phyloP scores from a whole-genome alignment of 768 basidiomycete genomes.

The Rubroboletus pulcherrimus region DNA sequence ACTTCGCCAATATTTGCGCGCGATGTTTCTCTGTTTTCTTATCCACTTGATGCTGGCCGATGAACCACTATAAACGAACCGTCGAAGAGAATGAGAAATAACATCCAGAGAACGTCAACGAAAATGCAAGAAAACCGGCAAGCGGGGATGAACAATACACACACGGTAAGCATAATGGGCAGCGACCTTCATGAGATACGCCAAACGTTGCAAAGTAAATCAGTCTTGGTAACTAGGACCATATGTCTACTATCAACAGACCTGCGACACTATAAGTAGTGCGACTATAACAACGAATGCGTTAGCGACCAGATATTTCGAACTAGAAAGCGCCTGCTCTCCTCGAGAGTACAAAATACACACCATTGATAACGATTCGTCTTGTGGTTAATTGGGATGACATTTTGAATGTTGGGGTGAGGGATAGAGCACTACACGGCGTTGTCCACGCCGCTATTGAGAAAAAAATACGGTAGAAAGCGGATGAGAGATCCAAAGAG shows the following conservation, averaged over 20 bases:
- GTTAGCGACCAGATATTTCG: constrained; percentile 7
- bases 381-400: constrained; percentile 35
- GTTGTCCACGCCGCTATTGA: background rate
- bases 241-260: constrained; percentile 23
- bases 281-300: constrained; percentile 38
- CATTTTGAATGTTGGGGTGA: constrained; percentile 8
- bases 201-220: background rate
- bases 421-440: background rate
- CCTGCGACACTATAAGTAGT: constrained; percentile 50
- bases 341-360: constrained; percentile 1
- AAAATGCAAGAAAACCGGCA: background rate
- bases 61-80: constrained; percentile 51
- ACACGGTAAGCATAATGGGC: constrained; percentile 74
- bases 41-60: constrained; percentile 50
- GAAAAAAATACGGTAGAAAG: background rate
- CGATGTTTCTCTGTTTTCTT: constrained; percentile 68
- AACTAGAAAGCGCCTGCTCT: background rate
- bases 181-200: constrained; percentile 53
- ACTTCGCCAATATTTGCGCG: constrained; percentile 60
- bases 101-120: background rate
- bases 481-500: background rate
- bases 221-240: background rate
- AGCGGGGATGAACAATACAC: constrained; percentile 22
- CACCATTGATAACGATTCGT: constrained; percentile 45
- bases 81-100: background rate